Percentiles rank a stretch among this genome's conserved stretches.
Evolutionary conservation across 805 yeast genomes (phyloP).

Genomic region (Cyberlindnera subsufficiens): DNA sequence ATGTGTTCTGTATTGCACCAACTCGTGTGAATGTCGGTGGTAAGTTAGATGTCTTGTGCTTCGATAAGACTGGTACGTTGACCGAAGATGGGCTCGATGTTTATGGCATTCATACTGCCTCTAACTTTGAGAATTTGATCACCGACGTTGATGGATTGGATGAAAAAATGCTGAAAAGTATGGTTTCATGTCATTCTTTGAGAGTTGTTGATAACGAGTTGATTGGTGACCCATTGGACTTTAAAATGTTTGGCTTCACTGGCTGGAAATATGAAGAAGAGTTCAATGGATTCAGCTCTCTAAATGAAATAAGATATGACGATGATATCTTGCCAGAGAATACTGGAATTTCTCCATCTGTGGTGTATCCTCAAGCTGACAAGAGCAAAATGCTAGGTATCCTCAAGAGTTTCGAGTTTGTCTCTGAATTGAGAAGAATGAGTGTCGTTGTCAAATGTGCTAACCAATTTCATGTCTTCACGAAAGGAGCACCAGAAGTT

Average conservation of each 20-base stretch:
- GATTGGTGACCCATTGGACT: constrained; percentile 91
- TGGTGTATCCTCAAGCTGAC: constrained; percentile 41
- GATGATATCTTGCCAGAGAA: constrained; percentile 36
- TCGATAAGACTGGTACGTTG: constrained; percentile 95
- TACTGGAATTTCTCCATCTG: constrained; percentile 39
- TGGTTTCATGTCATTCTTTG: constrained; percentile 78
- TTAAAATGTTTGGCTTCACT: constrained; percentile 89
- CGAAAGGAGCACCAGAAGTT: constrained; percentile 97
- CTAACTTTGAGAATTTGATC: constrained; percentile 24
- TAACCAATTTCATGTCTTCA: constrained; percentile 45
- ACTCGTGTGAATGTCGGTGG: constrained; percentile 96
- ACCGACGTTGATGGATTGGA: constrained; percentile 21
- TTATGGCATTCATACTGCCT: constrained; percentile 49
- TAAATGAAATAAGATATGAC: constrained; percentile 33
- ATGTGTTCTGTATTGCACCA: constrained; percentile 88
- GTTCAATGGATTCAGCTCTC: constrained; percentile 33
- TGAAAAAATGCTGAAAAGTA: constrained; percentile 30
- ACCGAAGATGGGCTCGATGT: constrained; percentile 97
- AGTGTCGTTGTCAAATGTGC: constrained; percentile 63
- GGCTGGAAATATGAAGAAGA: constrained; percentile 74
- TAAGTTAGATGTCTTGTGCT: constrained; percentile 81
- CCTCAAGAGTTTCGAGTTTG: constrained; percentile 67
- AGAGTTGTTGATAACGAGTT: constrained; percentile 71
- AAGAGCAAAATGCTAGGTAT: constrained; percentile 37
- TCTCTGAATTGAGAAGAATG: constrained; percentile 84